Evolutionary conservation across 345 rosid genomes (phyloP).

Genomic region (Xanthoceras sorbifolium): DNA sequence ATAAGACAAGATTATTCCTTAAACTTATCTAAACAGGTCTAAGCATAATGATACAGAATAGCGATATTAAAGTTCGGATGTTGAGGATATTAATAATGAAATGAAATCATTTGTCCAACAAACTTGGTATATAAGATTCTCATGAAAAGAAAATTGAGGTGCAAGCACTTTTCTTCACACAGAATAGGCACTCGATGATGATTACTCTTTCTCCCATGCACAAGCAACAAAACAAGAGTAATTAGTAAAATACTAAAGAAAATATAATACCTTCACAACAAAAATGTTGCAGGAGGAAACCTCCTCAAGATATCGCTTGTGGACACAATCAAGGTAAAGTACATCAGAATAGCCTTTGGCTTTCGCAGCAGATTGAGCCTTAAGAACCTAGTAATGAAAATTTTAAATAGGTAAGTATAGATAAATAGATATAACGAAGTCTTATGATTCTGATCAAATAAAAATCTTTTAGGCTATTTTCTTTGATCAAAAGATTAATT

Average conservation of each 20-base stretch:
- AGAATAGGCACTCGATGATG: not conserved
- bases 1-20: not conserved
- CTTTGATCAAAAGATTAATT: not conserved
- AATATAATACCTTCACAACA: slow-evolving; percentile 62
- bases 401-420: slow-evolving; percentile 6
- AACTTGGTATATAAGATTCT: not conserved
- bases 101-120: not conserved
- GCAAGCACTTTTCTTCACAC: not conserved
- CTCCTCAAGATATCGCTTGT: slow-evolving; percentile 83
- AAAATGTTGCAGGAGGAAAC: slow-evolving; percentile 96
- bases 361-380: slow-evolving; percentile 83
- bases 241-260: not conserved
- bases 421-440: not conserved
- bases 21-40: not conserved
- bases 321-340: slow-evolving; percentile 84
- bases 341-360: slow-evolving; percentile 90
- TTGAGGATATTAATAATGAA: not conserved
- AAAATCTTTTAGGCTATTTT: not conserved
- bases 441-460: not conserved
- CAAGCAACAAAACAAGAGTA: slow-evolving; percentile 3
- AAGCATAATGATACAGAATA: slow-evolving; percentile 10
- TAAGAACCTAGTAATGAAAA: slow-evolving; percentile 60
- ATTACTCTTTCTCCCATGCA: not conserved
- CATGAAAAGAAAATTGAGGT: not conserved
- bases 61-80: not conserved